A percentile compares a stretch with the other conserved stretches of the same genome.
These are phyloP conservation scores for Knufia petricola DNA, from an alignment of 2,329 filamentous ascomycete genomes.

Conservation along the genomic window DNA sequence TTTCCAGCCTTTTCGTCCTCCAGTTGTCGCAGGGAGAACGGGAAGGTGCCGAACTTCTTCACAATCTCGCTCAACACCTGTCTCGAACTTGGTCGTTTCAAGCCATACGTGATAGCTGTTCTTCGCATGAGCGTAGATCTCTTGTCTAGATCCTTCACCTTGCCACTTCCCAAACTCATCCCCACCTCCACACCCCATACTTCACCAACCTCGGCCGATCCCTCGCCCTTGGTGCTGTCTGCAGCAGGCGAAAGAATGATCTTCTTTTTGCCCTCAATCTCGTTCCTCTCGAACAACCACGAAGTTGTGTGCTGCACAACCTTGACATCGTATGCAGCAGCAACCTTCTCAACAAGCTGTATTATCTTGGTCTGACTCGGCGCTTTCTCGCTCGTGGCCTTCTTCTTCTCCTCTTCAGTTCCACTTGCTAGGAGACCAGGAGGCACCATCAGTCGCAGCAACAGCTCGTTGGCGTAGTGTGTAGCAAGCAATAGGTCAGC, in stretches of 20 bases:
- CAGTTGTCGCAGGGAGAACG: conserved; percentile 92
- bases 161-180: conserved; percentile 80
- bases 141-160: conserved; percentile 85
- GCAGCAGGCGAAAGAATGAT: conserved; percentile 75
- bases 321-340: conserved; percentile 81
- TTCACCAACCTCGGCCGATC: conserved; percentile 76
- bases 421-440: conserved; percentile 75
- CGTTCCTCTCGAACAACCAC: conserved; percentile 92
- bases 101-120: conserved; percentile 78
- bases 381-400: conserved; percentile 71
- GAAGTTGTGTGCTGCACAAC: conserved; percentile 96
- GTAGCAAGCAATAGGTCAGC: conserved; percentile 86
- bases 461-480: conserved; percentile 89
- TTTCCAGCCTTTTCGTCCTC: conserved; percentile 93
- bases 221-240: conserved; percentile 85
- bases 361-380: conserved; percentile 82
- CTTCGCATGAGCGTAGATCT: conserved; percentile 87
- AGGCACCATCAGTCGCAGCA: conserved; percentile 82
- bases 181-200: conserved; percentile 98
- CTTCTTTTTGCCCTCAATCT: conserved; percentile 97
- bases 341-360: conserved; percentile 78
- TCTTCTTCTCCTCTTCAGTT: conserved; percentile 90
- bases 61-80: conserved; percentile 88
- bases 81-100: conserved; percentile 89
- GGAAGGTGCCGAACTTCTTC: conserved; percentile 96